Evolutionary conservation across 1,284 basidiomycete species (phyloP).

Genomic region (Thecaphora thlaspeos): DNA sequence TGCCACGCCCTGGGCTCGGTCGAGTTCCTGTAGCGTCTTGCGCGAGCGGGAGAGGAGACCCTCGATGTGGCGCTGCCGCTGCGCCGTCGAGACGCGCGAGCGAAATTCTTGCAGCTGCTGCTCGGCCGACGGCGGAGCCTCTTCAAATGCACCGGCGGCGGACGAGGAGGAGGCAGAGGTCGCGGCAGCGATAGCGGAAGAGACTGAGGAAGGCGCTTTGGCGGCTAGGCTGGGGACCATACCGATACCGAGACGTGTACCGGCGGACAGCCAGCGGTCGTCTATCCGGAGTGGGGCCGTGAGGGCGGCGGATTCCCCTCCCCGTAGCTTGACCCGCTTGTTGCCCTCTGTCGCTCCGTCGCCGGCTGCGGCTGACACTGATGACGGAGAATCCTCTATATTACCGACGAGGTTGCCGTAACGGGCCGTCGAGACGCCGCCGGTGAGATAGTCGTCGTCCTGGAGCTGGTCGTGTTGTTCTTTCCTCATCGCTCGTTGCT

Average conservation of each 20-base stretch:
- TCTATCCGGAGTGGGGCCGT: too few species aligned
- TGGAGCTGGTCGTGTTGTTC: slow-evolving; percentile 2
- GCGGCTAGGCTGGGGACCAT: neutral
- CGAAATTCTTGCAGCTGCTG: slow-evolving; percentile 13
- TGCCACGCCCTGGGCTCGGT: slow-evolving; percentile 4
- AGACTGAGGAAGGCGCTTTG: neutral
- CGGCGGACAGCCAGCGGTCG: too few species aligned
- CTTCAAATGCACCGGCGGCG: neutral
- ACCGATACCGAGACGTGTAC: too few species aligned
- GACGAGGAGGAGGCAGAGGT: neutral
- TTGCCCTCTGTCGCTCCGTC: too few species aligned
- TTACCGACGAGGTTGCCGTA: neutral
- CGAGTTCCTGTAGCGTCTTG: slow-evolving; percentile 25
- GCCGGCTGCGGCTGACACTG: too few species aligned
- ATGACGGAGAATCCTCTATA: too few species aligned
- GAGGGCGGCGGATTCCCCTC: too few species aligned
- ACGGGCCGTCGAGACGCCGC: slow-evolving; percentile 5
- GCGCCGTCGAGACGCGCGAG: slow-evolving; percentile 10
- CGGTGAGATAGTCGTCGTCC: slow-evolving; percentile 24
- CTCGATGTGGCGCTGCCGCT: slow-evolving; percentile 17
- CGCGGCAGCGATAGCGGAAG: neutral
- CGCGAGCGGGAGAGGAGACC: slow-evolving; percentile 25
- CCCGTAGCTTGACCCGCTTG: too few species aligned
- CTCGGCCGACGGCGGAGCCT: neutral
- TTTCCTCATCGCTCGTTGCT: neutral